phyloP scores from a whole-genome alignment of 2,329 filamentous ascomycete species.

The Aureobasidium zeae region DNA sequence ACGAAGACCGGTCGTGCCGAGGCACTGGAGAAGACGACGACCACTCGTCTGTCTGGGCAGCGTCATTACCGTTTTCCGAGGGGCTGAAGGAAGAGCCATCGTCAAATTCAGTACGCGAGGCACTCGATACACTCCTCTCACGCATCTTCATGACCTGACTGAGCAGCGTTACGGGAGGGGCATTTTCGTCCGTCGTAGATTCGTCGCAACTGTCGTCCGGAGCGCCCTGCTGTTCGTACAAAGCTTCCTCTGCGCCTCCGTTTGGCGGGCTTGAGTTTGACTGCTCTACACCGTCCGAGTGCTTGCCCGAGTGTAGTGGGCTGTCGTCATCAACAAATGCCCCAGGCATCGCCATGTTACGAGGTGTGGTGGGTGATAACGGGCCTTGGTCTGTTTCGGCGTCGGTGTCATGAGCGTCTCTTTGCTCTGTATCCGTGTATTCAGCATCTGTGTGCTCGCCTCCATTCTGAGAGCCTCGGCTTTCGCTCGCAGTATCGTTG shows the following conservation, averaged over 20 bases:
- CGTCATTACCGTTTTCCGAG: conserved; percentile 21
- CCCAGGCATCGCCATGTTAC: conserved; percentile 8
- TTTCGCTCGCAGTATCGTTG: not conserved
- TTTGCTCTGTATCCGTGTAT: not conserved
- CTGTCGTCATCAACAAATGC: conserved; percentile 2
- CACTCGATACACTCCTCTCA: conserved; percentile 24
- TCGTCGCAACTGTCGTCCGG: conserved; percentile 2
- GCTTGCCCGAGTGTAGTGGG: not conserved
- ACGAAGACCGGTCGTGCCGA: not conserved
- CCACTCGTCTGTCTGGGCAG: conserved; percentile 19
- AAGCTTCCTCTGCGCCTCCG: not conserved
- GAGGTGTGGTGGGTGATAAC: conserved; percentile 1
- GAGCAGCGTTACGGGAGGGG: conserved; percentile 9
- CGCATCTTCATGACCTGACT: conserved; percentile 28
- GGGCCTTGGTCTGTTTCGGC: not conserved
- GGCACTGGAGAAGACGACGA: conserved; percentile 2
- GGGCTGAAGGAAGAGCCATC: conserved; percentile 20
- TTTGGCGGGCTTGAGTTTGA: not conserved
- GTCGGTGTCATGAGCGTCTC: not conserved
- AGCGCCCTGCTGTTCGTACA: not conserved
- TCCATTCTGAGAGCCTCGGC: not conserved
- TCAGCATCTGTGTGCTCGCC: conserved; percentile 5
- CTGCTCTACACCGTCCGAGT: not conserved
- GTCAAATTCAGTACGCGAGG: conserved; percentile 25
- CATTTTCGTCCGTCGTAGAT: not conserved